Percentiles rank a stretch among this genome's conserved stretches.
Evolutionary conservation across 805 yeast species (phyloP).

Genomic region (Candida parachauliodes): DNA sequence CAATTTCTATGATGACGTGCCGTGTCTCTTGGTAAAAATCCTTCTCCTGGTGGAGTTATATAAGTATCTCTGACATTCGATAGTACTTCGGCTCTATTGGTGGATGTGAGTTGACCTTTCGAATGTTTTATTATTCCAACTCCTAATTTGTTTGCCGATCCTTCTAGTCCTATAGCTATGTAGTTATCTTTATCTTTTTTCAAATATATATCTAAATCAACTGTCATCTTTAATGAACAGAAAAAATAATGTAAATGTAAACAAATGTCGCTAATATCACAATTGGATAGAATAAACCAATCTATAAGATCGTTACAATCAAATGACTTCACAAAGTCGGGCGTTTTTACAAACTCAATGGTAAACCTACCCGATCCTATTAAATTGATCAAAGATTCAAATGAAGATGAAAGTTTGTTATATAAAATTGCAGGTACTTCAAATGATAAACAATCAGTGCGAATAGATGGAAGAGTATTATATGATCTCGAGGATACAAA

Average conservation of each 20-base stretch:
- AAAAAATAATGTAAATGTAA: constrained; percentile 3
- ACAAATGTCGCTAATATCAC: constrained; percentile 1
- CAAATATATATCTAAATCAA: constrained; percentile 44
- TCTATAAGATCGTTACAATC: constrained; percentile 38
- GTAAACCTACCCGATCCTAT: constrained; percentile 51
- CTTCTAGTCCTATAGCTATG: constrained; percentile 88
- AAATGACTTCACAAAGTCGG: constrained; percentile 52
- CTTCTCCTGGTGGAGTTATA: constrained; percentile 96
- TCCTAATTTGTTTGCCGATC: constrained; percentile 95
- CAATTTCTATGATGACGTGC: constrained; percentile 96
- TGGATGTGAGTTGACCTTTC: constrained; percentile 50
- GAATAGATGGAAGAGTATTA: constrained; percentile 48
- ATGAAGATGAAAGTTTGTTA: constrained; percentile 46
- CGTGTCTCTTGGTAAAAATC: constrained; percentile 92
- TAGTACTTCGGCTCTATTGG: constrained; percentile 69
- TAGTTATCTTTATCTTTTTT: constrained; percentile 47
- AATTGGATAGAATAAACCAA: constrained; percentile 30
- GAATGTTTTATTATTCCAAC: constrained; percentile 85
- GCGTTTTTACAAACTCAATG: constrained; percentile 64
- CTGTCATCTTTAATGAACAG: constrained; percentile 22
- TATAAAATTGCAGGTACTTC: constrained; percentile 37
- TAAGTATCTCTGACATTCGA: constrained; percentile 95
- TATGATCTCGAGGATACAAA: constrained; percentile 10
- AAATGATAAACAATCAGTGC: constrained; percentile 26
- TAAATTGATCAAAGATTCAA: constrained; percentile 57